Evolutionary conservation across 2,329 filamentous ascomycete genomes (phyloP).

Genomic region (Metarhizium robertsii): DNA sequence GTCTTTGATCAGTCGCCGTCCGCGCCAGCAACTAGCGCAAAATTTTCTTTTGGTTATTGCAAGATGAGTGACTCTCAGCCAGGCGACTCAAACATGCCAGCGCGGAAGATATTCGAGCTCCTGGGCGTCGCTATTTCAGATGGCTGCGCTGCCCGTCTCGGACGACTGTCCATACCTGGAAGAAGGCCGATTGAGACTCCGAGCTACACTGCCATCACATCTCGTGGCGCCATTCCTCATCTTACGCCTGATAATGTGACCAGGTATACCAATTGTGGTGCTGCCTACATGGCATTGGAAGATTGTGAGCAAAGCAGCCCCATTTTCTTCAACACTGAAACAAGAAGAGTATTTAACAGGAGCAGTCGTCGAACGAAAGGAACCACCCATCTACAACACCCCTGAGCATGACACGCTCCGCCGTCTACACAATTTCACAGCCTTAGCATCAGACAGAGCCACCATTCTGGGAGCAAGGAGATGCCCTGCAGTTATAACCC

Average conservation of each 20-base stretch:
- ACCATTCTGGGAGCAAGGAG: constrained; percentile 71
- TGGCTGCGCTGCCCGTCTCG: constrained; percentile 51
- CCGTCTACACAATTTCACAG: constrained; percentile 68
- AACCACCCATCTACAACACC: constrained; percentile 40
- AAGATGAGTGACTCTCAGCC: constrained; percentile 19
- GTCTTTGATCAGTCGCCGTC: not conserved
- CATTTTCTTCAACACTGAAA: not conserved
- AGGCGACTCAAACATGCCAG: constrained; percentile 13
- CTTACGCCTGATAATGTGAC: constrained; percentile 74
- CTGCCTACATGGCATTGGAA: constrained; percentile 76
- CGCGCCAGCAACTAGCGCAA: not conserved
- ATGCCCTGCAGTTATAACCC: constrained; percentile 63
- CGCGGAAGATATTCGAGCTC: constrained; percentile 33
- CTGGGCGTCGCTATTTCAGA: constrained; percentile 30
- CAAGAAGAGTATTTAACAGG: not conserved
- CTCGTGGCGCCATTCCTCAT: constrained; percentile 78
- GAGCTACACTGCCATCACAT: constrained; percentile 70
- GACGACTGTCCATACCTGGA: constrained; percentile 51
- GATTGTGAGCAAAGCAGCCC: constrained; percentile 59
- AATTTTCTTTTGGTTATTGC: constrained; percentile 7
- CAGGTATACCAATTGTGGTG: constrained; percentile 54
- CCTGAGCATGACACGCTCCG: constrained; percentile 28
- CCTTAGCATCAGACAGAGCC: constrained; percentile 54
- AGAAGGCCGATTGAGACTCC: constrained; percentile 70
- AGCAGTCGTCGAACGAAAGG: constrained; percentile 44